Conservation (phyloP, 306 rosid species). For the Purshia tridentata region DNA sequence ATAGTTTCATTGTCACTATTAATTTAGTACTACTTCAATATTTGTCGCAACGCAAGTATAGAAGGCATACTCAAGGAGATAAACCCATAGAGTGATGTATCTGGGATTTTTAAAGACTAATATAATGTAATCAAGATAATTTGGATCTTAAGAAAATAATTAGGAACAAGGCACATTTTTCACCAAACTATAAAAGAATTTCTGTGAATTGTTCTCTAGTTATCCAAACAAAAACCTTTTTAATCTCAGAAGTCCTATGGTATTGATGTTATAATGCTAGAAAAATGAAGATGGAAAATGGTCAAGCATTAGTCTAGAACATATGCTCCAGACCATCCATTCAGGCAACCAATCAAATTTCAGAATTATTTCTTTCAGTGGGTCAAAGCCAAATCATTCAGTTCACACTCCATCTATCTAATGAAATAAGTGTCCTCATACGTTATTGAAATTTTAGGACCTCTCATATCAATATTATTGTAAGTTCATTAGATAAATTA, state of each 20-base stretch:
- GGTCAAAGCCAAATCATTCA: background rate
- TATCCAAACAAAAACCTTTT: background rate
- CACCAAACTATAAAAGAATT: background rate
- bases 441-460: background rate
- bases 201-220: background rate
- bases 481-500: background rate
- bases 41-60: background rate
- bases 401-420: background rate
- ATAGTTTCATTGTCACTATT: background rate
- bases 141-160: background rate
- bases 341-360: background rate
- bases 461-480: background rate
- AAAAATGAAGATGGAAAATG: background rate
- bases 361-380: background rate
- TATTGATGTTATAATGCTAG: background rate
- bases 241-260: background rate
- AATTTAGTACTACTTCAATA: background rate
- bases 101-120: background rate
- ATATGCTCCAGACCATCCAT: background rate
- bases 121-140: background rate
- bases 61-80: background rate
- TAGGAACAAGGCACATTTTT: background rate
- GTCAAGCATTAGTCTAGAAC: background rate
- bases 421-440: background rate
- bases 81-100: background rate